Percentiles rank a stretch among this genome's conserved stretches.
These are phyloP conservation scores for Leishmania turanica DNA, from an alignment of 208 protist species.

Conservation along the genomic window DNA sequence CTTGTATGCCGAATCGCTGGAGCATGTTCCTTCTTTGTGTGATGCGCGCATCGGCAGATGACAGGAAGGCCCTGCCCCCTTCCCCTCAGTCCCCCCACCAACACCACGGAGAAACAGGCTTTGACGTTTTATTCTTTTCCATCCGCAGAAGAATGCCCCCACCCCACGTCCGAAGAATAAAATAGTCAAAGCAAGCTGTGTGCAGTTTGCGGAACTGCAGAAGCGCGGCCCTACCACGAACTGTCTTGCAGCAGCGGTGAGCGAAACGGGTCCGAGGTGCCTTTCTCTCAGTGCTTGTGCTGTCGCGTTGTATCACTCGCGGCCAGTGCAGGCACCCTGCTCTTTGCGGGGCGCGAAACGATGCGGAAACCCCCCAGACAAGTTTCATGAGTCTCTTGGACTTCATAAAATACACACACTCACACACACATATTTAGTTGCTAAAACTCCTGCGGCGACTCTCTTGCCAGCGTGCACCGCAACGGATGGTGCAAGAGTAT, in stretches of 20 bases:
- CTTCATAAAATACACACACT: not conserved
- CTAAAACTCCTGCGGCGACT: not conserved
- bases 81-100: too few species aligned
- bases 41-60: not conserved
- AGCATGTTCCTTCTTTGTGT: not conserved
- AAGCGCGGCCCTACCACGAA: not conserved
- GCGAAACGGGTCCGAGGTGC: not conserved
- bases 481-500: not conserved
- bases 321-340: not conserved
- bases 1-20: not conserved
- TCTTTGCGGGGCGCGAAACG: not conserved
- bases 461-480: not conserved
- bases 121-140: too few species aligned
- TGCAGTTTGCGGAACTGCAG: not conserved
- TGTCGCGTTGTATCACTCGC: not conserved
- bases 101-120: too few species aligned
- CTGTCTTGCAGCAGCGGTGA: not conserved
- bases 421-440: not conserved
- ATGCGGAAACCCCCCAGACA: not conserved
- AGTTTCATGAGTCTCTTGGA: not conserved
- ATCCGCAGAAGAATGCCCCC: too few species aligned
- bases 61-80: too few species aligned
- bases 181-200: not conserved
- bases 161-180: not conserved
- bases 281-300: not conserved